Evolutionary conservation across 768 basidiomycete genomes (phyloP).

Genomic region (Naematelia aurantialba): DNA sequence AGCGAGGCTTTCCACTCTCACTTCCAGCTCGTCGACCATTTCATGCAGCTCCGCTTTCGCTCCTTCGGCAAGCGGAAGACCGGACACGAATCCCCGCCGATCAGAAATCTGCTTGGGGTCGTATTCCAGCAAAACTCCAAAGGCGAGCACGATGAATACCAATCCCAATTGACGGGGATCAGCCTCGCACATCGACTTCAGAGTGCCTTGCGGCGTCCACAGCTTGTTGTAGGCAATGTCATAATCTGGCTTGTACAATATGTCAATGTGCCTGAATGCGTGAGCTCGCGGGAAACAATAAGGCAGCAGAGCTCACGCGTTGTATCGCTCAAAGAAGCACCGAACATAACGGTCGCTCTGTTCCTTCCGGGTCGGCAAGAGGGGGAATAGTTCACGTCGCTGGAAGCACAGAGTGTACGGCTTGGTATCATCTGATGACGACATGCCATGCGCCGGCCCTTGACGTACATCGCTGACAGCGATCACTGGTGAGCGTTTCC

Average conservation of each 20-base stretch:
- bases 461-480: slow-evolving; percentile 14
- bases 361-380: slow-evolving; percentile 7
- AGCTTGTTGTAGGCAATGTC: slow-evolving; percentile 22
- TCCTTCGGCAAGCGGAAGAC: neutral
- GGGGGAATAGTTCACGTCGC: slow-evolving; percentile 15
- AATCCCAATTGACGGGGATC: slow-evolving; percentile 27
- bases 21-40: slow-evolving; percentile 1
- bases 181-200: slow-evolving; percentile 12
- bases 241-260: slow-evolving; percentile 31
- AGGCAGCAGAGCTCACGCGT: slow-evolving; percentile 13
- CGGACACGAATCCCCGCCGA: neutral
- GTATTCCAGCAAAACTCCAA: slow-evolving; percentile 27
- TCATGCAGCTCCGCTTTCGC: neutral
- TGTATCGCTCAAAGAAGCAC: slow-evolving; percentile 24
- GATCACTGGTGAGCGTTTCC: neutral
- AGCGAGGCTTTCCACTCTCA: neutral
- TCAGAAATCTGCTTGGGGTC: slow-evolving; percentile 1
- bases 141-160: slow-evolving; percentile 27
- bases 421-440: slow-evolving; percentile 15
- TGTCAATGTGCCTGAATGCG: slow-evolving; percentile 19
- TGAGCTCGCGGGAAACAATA: neutral
- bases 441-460: slow-evolving; percentile 1
- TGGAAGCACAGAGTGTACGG: slow-evolving; percentile 16
- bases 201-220: slow-evolving; percentile 18
- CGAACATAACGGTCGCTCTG: slow-evolving; percentile 11